These are phyloP conservation scores for Tetradesmus obliquus DNA, from an alignment of 139 green algal species.

Conservation along the genomic window DNA sequence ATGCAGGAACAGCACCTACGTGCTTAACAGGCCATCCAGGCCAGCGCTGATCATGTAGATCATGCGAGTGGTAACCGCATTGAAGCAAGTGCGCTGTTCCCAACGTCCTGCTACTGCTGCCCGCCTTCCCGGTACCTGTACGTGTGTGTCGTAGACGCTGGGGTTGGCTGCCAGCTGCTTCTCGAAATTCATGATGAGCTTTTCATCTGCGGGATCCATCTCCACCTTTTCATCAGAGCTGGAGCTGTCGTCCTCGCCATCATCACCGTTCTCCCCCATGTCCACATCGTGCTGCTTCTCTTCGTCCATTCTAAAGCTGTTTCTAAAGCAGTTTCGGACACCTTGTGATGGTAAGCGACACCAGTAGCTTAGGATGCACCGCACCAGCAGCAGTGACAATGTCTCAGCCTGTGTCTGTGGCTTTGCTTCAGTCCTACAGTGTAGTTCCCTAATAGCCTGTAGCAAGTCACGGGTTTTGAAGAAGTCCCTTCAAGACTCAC, in stretches of 20 bases:
- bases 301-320: background rate
- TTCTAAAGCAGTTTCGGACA: background rate
- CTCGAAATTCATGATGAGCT: constrained; percentile 73
- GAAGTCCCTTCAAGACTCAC: too few relatives aligned
- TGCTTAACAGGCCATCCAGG: background rate
- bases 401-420: too few relatives aligned
- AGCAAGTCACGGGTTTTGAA: too few relatives aligned
- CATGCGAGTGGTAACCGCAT: background rate
- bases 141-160: constrained; percentile 76
- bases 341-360: background rate
- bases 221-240: constrained; percentile 45
- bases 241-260: constrained; percentile 26
- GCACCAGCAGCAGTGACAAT: too few relatives aligned
- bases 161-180: constrained; percentile 69
- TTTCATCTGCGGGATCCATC: constrained; percentile 62
- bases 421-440: too few relatives aligned
- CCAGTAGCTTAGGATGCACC: background rate
- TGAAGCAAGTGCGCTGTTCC: background rate
- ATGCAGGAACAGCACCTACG: background rate
- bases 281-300: constrained; percentile 8
- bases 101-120: background rate
- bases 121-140: constrained; percentile 57
- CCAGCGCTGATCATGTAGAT: background rate
- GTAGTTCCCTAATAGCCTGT: too few relatives aligned
- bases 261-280: constrained; percentile 13